Evolutionary conservation across 2,329 filamentous ascomycete species (phyloP), one percentile per base, ranked within the genome.

Genomic region (Fusarium odoratissimum): DNA sequence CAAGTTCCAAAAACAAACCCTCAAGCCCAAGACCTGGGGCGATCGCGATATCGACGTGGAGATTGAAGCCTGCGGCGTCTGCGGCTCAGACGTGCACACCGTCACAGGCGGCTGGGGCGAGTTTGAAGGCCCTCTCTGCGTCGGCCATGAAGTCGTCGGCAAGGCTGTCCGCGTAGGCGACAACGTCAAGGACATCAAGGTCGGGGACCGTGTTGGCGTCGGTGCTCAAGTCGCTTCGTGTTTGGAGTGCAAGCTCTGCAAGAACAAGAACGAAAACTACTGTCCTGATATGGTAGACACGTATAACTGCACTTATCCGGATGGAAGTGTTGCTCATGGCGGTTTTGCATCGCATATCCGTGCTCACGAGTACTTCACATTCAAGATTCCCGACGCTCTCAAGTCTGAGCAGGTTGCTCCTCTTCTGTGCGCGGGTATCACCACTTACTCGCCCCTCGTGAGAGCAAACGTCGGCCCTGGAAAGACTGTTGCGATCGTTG

Each of bases 391-490:
- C 0, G 87, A 89, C n/a, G 79, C 77, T 2, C 80, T 90, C 14
- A 80, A 84, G 12, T 84, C 84, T 0, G 84, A 86, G 37, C 77
- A 84, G 3, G 87, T 85, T 0, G 88, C 92, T 3, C 93, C 93
- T 2, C 90, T 96, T 84, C 86, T 95, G 33, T 95, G 93, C 78
- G 93, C 90, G 3, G 93, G 94, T 3, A 86, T 95, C 58, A 96
- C 93, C 0, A 88, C 91, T 0, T 96, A 89, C 78, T 88, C 88
- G 8, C 93, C 93, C 0, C 82, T 96, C 21, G 87, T 87, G 55
- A 87, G 91, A 33, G 90, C 92, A 40, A 89, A 89, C 3, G 87
- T 89, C 38, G 93, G 93, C 0, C 91, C 91, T 0, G 93, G 92
- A 8, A 93, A 92, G 80, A 86, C 82, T 8, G 91, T 95, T 1